These are phyloP conservation scores for Gossypium raimondii DNA, from an alignment of 345 rosid genomes.

Conservation along the genomic window DNA sequence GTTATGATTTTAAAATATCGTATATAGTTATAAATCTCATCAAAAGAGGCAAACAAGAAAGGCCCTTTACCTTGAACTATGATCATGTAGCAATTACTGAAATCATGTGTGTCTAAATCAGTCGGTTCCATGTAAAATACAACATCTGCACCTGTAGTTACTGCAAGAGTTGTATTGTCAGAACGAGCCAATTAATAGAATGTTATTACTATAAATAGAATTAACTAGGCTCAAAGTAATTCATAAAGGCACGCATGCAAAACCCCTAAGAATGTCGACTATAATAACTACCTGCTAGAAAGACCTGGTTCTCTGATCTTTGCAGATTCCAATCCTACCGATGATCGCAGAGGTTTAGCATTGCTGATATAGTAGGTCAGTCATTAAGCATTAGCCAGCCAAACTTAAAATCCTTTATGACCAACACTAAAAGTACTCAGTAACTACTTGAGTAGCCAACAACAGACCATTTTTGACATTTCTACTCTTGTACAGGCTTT, in stretches of 20 bases:
- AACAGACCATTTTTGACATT: background rate
- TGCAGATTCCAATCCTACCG: background rate
- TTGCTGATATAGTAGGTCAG: background rate
- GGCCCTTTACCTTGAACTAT: slow-evolving; percentile 67
- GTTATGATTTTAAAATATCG: background rate
- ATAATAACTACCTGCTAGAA: background rate
- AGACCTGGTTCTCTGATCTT: background rate
- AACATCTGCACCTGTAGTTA: slow-evolving; percentile 56
- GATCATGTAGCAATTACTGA: slow-evolving; percentile 55
- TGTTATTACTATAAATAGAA: no score
- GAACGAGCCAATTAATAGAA: background rate
- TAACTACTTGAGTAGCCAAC: background rate
- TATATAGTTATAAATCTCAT: background rate
- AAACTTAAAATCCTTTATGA: background rate
- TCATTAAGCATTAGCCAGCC: no score
- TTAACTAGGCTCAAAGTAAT: background rate
- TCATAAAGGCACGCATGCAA: no score
- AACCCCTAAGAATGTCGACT: background rate
- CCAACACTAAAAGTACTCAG: background rate
- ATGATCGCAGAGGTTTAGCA: background rate
- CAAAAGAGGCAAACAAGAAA: background rate
- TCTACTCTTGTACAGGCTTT: background rate
- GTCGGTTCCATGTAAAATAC: slow-evolving; percentile 65
- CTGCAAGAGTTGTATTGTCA: slow-evolving; percentile 41
- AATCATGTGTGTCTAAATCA: slow-evolving; percentile 41